phyloP scores from a whole-genome alignment of 2,329 filamentous ascomycete genomes.

The Aspergillus pseudoterreus region DNA sequence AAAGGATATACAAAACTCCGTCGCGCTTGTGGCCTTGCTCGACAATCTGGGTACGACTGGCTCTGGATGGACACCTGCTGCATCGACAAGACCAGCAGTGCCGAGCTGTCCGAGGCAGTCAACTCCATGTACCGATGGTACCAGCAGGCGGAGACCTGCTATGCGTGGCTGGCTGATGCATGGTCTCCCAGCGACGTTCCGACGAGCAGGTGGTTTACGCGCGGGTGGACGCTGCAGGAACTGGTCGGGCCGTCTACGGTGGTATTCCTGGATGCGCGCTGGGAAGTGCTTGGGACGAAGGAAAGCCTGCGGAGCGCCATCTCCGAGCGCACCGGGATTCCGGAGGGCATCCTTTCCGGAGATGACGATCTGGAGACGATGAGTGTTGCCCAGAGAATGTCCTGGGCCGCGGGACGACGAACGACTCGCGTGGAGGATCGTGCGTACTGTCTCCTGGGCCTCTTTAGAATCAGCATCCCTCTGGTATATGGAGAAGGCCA shows the following conservation, averaged over 20 bases:
- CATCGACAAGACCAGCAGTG: not conserved
- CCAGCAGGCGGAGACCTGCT: not conserved
- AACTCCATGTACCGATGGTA: not conserved
- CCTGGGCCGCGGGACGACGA: conserved; percentile 33
- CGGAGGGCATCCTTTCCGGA: not conserved
- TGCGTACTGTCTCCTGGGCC: conserved; percentile 45
- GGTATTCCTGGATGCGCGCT: not conserved
- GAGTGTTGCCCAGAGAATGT: conserved; percentile 38
- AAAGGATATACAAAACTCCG: not conserved
- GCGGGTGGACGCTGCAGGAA: conserved; percentile 3
- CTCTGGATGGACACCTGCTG: not conserved
- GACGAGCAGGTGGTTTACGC: not conserved
- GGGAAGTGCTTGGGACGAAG: not conserved
- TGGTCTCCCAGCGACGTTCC: not conserved
- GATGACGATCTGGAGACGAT: not conserved
- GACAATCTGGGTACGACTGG: not conserved
- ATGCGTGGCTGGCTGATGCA: not conserved
- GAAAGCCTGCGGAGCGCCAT: not conserved
- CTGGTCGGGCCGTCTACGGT: not conserved
- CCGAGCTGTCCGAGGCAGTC: not conserved
- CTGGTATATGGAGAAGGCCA: conserved; percentile 40
- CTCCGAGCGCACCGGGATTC: not conserved
- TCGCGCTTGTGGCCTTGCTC: not conserved
- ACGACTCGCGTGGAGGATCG: conserved; percentile 39
- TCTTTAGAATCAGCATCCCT: conserved; percentile 45